These are phyloP conservation scores for Tetracladium marchalianum DNA, from an alignment of 495 filamentous ascomycete genomes.

Conservation along the genomic window DNA sequence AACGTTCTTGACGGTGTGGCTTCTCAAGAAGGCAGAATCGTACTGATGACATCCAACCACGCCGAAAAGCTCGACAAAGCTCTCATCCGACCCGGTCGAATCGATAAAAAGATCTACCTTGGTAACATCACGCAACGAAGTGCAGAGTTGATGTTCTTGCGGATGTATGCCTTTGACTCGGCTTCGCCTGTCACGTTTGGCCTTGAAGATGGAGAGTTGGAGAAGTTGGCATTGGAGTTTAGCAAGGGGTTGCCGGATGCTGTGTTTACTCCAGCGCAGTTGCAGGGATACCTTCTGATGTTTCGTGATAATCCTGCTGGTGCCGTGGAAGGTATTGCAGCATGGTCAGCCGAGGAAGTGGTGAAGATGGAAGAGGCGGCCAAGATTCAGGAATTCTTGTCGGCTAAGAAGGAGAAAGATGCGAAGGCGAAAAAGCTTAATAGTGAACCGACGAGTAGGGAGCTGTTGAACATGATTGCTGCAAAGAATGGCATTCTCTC, in stretches of 20 bases:
- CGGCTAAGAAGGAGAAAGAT: conserved; percentile 2
- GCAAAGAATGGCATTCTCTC: too few species aligned
- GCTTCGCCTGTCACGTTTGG: conserved; percentile 17
- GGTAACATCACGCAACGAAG: conserved; percentile 34
- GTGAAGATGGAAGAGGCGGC: conserved; percentile 21
- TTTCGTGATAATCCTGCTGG: conserved; percentile 39
- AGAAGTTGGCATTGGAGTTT: conserved; percentile 40
- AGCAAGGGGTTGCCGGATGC: conserved; percentile 37
- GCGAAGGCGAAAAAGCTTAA: conserved; percentile 6
- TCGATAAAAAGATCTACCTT: conserved; percentile 57
- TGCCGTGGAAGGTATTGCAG: conserved; percentile 33
- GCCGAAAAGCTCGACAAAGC: conserved; percentile 57
- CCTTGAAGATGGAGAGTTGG: conserved; percentile 22
- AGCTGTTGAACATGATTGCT: too few species aligned
- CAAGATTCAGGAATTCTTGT: conserved; percentile 20
- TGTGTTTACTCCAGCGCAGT: conserved; percentile 53
- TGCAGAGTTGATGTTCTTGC: conserved; percentile 38
- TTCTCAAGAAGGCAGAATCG: conserved; percentile 58
- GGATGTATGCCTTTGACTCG: conserved; percentile 26
- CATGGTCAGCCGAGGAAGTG: conserved; percentile 31
- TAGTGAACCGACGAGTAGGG: too few species aligned
- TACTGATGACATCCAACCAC: conserved; percentile 70
- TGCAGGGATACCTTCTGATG: conserved; percentile 55
- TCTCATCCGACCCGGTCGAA: conserved; percentile 56
- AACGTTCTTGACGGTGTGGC: conserved; percentile 68